Evolutionary conservation across 139 green algal species (phyloP).

Genomic region (Edaphochlamys debaryana): DNA sequence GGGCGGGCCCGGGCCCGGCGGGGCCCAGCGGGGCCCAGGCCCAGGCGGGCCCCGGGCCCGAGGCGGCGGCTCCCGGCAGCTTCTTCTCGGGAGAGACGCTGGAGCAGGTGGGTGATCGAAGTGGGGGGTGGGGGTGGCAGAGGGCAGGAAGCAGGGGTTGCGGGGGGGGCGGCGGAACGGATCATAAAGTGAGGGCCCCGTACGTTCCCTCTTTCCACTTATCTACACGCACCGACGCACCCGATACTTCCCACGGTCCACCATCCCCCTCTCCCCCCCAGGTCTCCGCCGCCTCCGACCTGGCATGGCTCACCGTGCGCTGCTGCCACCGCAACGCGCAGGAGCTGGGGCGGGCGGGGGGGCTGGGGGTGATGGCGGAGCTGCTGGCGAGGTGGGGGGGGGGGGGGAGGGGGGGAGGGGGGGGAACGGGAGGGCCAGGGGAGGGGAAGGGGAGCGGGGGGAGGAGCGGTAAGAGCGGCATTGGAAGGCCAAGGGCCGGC

Average conservation of each 20-base stretch:
- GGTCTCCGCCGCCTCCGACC: constrained; percentile 73
- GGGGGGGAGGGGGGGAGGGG: neutral
- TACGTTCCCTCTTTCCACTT: too few species aligned
- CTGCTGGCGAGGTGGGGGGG: constrained; percentile 77
- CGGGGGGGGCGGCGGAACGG: too few species aligned
- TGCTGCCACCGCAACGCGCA: constrained; percentile 84
- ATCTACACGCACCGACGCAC: too few species aligned
- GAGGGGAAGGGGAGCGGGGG: too few species aligned
- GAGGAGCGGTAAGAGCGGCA: too few species aligned
- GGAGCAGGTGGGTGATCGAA: constrained; percentile 44
- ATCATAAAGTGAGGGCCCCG: too few species aligned
- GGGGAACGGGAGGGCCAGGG: too few species aligned
- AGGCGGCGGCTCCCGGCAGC: constrained; percentile 4
- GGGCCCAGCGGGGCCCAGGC: neutral
- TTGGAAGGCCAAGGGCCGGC: too few species aligned
- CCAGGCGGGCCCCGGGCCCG: neutral
- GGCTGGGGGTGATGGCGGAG: constrained; percentile 70
- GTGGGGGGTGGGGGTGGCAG: too few species aligned
- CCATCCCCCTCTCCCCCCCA: constrained; percentile 45
- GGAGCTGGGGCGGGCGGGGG: constrained; percentile 86
- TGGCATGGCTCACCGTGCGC: constrained; percentile 92
- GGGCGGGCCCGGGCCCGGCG: neutral
- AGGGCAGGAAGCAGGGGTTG: too few species aligned
- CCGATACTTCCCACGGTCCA: too few species aligned
- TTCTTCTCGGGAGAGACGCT: constrained; percentile 52